These are phyloP conservation scores for Saprolegnia diclina DNA, from an alignment of 352 stramenopile genomes.

Conservation along the genomic window DNA sequence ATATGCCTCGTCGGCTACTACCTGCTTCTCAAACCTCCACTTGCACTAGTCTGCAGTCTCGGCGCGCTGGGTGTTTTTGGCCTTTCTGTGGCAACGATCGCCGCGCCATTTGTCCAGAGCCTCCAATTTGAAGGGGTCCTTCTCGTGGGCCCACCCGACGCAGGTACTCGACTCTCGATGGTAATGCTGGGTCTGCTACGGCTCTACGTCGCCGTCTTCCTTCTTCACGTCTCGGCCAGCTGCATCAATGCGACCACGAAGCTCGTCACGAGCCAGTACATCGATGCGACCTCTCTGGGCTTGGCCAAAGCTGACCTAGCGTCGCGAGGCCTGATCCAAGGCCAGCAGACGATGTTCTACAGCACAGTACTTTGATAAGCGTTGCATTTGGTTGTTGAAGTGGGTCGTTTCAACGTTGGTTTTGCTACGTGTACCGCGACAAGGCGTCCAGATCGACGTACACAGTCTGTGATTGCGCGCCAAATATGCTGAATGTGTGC, in stretches of 20 bases:
- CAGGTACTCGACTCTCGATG: background rate
- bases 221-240: constrained; percentile 7
- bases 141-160: background rate
- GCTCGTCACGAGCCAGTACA: constrained; percentile 15
- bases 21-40: constrained; percentile 16
- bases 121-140: background rate
- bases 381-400: too few relatives aligned
- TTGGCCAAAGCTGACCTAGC: too few relatives aligned
- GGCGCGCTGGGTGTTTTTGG: background rate
- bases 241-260: constrained; percentile 12
- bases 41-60: background rate
- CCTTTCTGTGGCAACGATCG: background rate
- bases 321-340: too few relatives aligned
- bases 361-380: too few relatives aligned
- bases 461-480: too few relatives aligned
- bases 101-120: background rate
- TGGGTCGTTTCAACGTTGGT: too few relatives aligned
- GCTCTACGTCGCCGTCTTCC: constrained; percentile 18
- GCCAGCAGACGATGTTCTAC: too few relatives aligned
- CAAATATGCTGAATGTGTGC: too few relatives aligned
- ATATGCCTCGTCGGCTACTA: constrained; percentile 5
- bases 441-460: too few relatives aligned
- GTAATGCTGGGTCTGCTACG: background rate
- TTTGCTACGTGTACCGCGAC: too few relatives aligned
- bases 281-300: background rate